These are phyloP conservation scores for Pyrus bretschneideri DNA, from an alignment of 306 rosid genomes.

Conservation along the genomic window DNA sequence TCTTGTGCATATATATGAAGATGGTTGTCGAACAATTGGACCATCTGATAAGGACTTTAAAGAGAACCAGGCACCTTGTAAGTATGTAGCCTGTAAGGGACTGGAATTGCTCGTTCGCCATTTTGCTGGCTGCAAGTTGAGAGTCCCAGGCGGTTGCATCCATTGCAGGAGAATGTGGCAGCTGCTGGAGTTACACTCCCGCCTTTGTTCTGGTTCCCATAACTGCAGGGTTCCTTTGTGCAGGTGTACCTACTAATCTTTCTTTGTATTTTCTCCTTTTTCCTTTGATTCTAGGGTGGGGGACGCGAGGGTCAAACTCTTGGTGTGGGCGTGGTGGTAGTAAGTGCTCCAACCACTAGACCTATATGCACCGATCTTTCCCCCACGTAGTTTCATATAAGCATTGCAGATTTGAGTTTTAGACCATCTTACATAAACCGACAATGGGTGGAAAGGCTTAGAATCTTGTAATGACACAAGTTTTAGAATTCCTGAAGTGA, in stretches of 20 bases:
- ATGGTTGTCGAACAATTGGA: constrained; percentile 88
- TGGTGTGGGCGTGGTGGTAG: neutral
- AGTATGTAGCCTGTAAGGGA: constrained; percentile 72
- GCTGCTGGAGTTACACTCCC: constrained; percentile 78
- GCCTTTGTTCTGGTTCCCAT: constrained; percentile 59
- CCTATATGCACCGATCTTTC: neutral
- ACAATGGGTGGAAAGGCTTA: neutral
- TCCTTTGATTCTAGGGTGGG: neutral
- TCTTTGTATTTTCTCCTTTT: neutral
- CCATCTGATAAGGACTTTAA: constrained; percentile 76
- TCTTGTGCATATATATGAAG: constrained; percentile 85
- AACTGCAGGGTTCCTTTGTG: constrained; percentile 74
- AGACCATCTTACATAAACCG: neutral
- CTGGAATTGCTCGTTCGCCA: constrained; percentile 86
- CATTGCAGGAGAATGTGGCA: constrained; percentile 98
- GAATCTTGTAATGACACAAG: neutral
- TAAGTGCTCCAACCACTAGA: neutral
- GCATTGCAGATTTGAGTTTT: neutral
- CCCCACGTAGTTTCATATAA: neutral
- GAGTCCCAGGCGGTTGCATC: constrained; percentile 82
- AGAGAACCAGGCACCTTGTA: constrained; percentile 58
- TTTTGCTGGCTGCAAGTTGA: constrained; percentile 76
- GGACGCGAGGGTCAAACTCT: neutral
- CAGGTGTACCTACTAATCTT: constrained; percentile 38
- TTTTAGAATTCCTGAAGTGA: neutral